Base-by-base conservation (phyloP, 495 filamentous ascomycete species). In the Penicillium riverlandense region DNA sequence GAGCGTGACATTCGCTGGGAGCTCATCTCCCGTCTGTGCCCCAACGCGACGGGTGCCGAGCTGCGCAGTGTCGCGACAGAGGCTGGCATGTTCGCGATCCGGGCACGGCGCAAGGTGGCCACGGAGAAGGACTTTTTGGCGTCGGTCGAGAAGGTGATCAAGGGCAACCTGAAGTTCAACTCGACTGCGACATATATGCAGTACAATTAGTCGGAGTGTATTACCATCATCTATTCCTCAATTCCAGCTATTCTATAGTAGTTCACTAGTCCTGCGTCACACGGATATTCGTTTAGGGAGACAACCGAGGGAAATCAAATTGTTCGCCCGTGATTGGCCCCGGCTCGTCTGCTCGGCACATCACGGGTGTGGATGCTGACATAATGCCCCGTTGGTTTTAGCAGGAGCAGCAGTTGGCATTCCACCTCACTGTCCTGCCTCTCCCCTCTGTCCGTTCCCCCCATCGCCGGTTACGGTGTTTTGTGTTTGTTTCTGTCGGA, bases 1-100 rank as follows among this genome's bases (percentile, higher is more conserved):
- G 92, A 98, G 78, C 81, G 92, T 16, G 92, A 98, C 64, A 97
- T 98, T 58, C 82, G 92, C 66, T 98, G 92, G 92, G 92, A 98
- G 72, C 70, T 98, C 40, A 97, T 98, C 49, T 95, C 88, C 31
- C 82, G 92, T 52, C 74, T 98, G 53, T 98, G 92, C 74, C 92
- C 92, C 47, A 97, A 98, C 70, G 84, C 88, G 45, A 98, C 92
- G 8, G 92, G 92, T 61, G 92, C 92, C 32, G 92, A 98, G 70
- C 70, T 98, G 55, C 70, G 84, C 52, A 92, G 88, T 72, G 92
- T 98, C 46, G 95, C 92, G 52, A 98, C 92, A n/a, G 92, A 98
- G 74, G 92, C 92, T 8, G 92, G 92, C 50, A 97, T 98, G 94
- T 98, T 95, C 63, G 94, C 92, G 36, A 97, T 98, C 57, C 82